These are phyloP conservation scores for Sarocladium oryzae DNA, from an alignment of 2,329 filamentous ascomycete species.

Conservation along the genomic window DNA sequence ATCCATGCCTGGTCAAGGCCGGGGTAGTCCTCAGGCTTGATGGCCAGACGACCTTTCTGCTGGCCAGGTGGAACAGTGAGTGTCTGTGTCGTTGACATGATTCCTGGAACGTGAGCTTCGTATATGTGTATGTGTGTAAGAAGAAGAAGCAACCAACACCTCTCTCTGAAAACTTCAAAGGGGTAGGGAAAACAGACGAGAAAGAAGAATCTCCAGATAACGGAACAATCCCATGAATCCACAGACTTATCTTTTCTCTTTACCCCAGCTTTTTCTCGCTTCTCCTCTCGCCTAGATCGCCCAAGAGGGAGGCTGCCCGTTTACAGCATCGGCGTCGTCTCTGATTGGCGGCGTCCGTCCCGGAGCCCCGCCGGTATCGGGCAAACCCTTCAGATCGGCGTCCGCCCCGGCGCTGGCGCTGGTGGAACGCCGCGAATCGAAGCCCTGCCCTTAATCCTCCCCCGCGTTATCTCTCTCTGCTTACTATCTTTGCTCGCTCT, in stretches of 20 bases:
- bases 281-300: neutral
- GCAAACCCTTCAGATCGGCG: neutral
- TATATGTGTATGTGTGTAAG: too few species aligned
- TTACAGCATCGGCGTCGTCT: constrained; percentile 3
- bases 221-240: too few species aligned
- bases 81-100: neutral
- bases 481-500: too few species aligned
- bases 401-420: neutral
- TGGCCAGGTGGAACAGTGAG: neutral
- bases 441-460: constrained; percentile 4
- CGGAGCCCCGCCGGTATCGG: constrained; percentile 6
- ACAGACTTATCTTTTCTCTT: neutral
- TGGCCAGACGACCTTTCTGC: constrained; percentile 3
- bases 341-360: neutral
- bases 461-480: constrained; percentile 19
- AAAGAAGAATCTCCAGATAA: too few species aligned
- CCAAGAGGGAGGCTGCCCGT: neutral
- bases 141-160: too few species aligned
- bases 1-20: constrained; percentile 23
- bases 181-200: too few species aligned
- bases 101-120: too few species aligned
- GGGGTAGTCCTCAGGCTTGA: constrained; percentile 10
- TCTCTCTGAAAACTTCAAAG: too few species aligned
- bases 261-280: too few species aligned
- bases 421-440: constrained; percentile 17